Base-by-base conservation (phyloP, 2,329 filamentous ascomycete genomes). In the Coniochaeta prunicola region DNA sequence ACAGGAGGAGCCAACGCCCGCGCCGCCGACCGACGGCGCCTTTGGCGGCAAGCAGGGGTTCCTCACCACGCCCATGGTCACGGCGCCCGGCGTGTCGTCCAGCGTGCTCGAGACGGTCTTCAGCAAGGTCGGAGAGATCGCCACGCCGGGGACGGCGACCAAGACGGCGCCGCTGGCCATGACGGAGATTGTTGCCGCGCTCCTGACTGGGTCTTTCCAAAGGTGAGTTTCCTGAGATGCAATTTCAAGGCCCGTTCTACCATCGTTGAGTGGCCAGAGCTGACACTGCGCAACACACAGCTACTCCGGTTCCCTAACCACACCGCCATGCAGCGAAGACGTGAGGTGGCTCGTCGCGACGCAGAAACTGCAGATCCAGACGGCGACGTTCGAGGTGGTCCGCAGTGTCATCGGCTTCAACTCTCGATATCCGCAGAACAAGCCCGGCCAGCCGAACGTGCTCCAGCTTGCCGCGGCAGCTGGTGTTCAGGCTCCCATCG, bases 291-390 rank as follows among this genome's bases (percentile, higher is more conserved):
- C 30, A 31, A n/a, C 17, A 45, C 58, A 21, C 55, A 75, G 70
- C 26, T 78, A 81, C 67, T 66, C 71, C 2, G 78, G 78, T 28
- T 80, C 77, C 4, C 70, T 80, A 36, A 80, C 78, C 13, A 80
- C 77, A 9, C 78, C 78, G 21, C 78, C 78, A 2, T 81, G 78
- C 70, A 69, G 69, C 15, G 78, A 81, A 65, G 73, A 72, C 24
- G 77, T 81, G 31, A 67, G 67, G 60, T 81, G 78, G 78, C 73
- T 77, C 57, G 77, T 81, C 8, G 71, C 75, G n/a, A 75, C 76
- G 4, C 67, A 75, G 58, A 73, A 72, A 56, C 71, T 79, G 33
- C 59, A 65, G 45, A 63, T 80, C 42, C 72, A 73, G 4, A 64
- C 70, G 9, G 53, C 66, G 12, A 74, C 75, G 15, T 79, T 76